Evolutionary conservation across 805 yeast species (phyloP), one percentile per base, ranked within the genome.

Genomic region (Citeromyces nyonsensis): DNA sequence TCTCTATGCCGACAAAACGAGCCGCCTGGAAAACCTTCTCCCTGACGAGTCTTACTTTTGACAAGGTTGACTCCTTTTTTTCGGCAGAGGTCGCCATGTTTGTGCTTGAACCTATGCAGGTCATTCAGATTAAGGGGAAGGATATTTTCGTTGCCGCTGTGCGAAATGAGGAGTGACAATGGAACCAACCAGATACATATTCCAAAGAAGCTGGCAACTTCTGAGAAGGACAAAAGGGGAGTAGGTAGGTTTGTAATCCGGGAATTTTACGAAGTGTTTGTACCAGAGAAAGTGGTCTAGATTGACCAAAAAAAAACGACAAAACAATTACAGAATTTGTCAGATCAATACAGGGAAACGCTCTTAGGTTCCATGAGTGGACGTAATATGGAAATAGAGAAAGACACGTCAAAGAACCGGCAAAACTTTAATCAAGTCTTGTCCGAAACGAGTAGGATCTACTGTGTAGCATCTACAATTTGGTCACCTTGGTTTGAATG

Each of bases 151-250:
- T n/a, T n/a, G n/a, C n/a, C n/a, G n/a, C n/a, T n/a, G n/a, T n/a
- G n/a, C n/a, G 94, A 78, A 11, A 91, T 88, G 52, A 91, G 86
- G 36, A 91, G 61, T 4, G 95, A 76, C 51, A 91, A 84, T 24
- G 98, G 98, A 20, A 91, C 69, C 37, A 88, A 65, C 98, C 98
- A 91, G 12, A 91, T 75, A 44, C 91, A 76, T 28, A 91, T 56
- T 1, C 95, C 98, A 49, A 91, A 86, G 52, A 91, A 91, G 3
- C 95, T 79, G n/a, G 95, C 82, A 4, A 91, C 82, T 49, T 91
- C 95, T 1, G 85, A 63, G 47, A 88, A 88, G 9, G 79, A 63
- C 2, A 94, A 93, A 34, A 82, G 68, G 30, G 70, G 67, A 10
- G 79, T 80, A 31, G 81, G 69, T 14, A 31, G 81, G 69, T 14